Evolutionary conservation across 768 basidiomycete genomes (phyloP).

Genomic region (Tylopilus plumbeoviolaceoides): DNA sequence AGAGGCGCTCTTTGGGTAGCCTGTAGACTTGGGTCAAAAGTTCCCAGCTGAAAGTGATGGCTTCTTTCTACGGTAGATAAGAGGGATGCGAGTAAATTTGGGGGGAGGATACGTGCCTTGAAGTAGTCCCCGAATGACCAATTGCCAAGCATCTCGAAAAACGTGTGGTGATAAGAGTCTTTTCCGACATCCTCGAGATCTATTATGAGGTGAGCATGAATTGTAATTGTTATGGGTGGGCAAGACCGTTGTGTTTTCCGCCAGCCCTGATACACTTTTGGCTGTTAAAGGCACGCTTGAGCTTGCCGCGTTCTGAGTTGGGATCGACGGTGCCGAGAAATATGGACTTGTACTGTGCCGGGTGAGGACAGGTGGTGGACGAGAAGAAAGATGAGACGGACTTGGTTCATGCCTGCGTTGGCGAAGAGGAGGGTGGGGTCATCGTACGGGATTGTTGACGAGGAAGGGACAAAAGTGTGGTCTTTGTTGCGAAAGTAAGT

Average conservation of each 20-base stretch:
- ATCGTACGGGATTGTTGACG: slow-evolving; percentile 92
- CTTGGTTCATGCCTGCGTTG: slow-evolving; percentile 98
- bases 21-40: slow-evolving; percentile 86
- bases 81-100: background rate
- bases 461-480: slow-evolving; percentile 89
- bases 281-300: slow-evolving; percentile 91
- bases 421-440: slow-evolving; percentile 97
- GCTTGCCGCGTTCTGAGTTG: slow-evolving; percentile 82
- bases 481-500: slow-evolving; percentile 75
- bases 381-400: slow-evolving; percentile 23
- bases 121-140: slow-evolving; percentile 99
- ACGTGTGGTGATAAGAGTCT: slow-evolving; percentile 96
- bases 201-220: slow-evolving; percentile 29
- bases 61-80: slow-evolving; percentile 67
- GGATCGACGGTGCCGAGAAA: slow-evolving; percentile 99
- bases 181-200: slow-evolving; percentile 99
- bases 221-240: background rate
- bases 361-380: slow-evolving; percentile 3
- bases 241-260: slow-evolving; percentile 93
- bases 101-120: slow-evolving; percentile 56
- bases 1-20: slow-evolving; percentile 85
- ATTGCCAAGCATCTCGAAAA: slow-evolving; percentile 99
- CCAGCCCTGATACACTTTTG: slow-evolving; percentile 99
- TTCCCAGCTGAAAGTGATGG: slow-evolving; percentile 91
- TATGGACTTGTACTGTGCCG: slow-evolving; percentile 83